Conservation (phyloP, 179 eudicot genomes). For the Camellia oleifera region DNA sequence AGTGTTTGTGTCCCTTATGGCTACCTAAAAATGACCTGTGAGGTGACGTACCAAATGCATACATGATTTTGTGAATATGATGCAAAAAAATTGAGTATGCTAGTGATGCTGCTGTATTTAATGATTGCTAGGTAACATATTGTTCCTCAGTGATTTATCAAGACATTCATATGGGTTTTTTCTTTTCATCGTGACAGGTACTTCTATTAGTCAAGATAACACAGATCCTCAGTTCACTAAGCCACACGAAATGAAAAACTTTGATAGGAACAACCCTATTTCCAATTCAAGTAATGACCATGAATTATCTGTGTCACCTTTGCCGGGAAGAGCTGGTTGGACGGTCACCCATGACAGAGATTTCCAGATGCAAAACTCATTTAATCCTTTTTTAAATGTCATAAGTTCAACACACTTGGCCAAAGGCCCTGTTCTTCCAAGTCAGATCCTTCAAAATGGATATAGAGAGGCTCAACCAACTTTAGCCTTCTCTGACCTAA, state of each 20-base stretch:
- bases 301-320: slow-evolving; percentile 12
- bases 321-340: slow-evolving; percentile 8
- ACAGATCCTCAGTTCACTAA: neutral
- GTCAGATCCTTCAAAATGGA: slow-evolving; percentile 2
- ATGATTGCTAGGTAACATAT: neutral
- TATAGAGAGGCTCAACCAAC: slow-evolving; percentile 15
- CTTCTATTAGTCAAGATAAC: slow-evolving; percentile 7
- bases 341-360: neutral
- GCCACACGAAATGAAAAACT: slow-evolving; percentile 5
- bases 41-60: neutral
- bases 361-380: neutral
- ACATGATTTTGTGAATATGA: neutral
- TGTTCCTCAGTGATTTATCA: neutral
- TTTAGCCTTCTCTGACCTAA: slow-evolving; percentile 19
- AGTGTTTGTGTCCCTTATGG: neutral
- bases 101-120: slow-evolving; percentile 3
- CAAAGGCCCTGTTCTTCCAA: slow-evolving; percentile 7
- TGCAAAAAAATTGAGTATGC: neutral
- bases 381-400: slow-evolving; percentile 10
- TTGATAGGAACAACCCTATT: slow-evolving; percentile 5
- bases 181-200: slow-evolving; percentile 10
- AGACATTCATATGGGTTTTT: neutral
- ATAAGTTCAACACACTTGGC: neutral
- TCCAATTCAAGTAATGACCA: slow-evolving; percentile 5
- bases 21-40: neutral